Conservation (phyloP, 306 rosid genomes). For the Dryas alaskensis region DNA sequence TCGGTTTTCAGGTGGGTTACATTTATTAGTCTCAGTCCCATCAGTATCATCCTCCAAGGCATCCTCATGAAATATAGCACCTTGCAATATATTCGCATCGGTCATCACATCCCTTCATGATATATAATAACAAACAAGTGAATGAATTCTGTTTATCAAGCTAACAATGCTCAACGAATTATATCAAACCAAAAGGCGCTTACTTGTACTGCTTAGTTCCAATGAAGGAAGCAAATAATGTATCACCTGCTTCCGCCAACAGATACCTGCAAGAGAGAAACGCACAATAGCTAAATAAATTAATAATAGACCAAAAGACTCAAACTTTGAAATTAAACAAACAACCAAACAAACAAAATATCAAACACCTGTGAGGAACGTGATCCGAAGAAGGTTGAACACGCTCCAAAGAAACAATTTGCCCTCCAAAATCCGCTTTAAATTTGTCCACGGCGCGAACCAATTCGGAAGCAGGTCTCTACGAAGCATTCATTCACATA, state of each 20-base stretch:
- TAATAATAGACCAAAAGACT: background rate
- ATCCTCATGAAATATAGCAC: slow-evolving; percentile 97
- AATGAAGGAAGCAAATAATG: slow-evolving; percentile 93
- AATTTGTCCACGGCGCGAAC: slow-evolving; percentile 91
- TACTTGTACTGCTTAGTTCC: slow-evolving; percentile 98
- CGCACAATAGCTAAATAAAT: slow-evolving; percentile 14
- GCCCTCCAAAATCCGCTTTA: slow-evolving; percentile 91
- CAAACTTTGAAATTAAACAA: slow-evolving; percentile 11
- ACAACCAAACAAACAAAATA: background rate
- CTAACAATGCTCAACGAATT: slow-evolving; percentile 18
- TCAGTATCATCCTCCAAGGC: slow-evolving; percentile 51
- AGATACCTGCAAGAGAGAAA: slow-evolving; percentile 56
- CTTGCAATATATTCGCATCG: slow-evolving; percentile 96
- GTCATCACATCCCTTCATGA: slow-evolving; percentile 78
- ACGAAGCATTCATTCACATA: background rate
- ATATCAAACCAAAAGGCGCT: slow-evolving; percentile 24
- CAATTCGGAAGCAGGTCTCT: slow-evolving; percentile 84
- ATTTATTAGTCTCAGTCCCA: slow-evolving; percentile 30
- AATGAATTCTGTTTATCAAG: slow-evolving; percentile 4
- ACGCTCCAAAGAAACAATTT: slow-evolving; percentile 83
- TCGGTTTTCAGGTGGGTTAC: slow-evolving; percentile 41
- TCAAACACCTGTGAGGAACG: slow-evolving; percentile 80
- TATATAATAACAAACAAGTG: slow-evolving; percentile 24
- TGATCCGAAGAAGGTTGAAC: slow-evolving; percentile 98
- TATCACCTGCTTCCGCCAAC: slow-evolving; percentile 96